Evolutionary conservation across 306 rosid genomes (phyloP).

Genomic region (Ormosia emarginata): DNA sequence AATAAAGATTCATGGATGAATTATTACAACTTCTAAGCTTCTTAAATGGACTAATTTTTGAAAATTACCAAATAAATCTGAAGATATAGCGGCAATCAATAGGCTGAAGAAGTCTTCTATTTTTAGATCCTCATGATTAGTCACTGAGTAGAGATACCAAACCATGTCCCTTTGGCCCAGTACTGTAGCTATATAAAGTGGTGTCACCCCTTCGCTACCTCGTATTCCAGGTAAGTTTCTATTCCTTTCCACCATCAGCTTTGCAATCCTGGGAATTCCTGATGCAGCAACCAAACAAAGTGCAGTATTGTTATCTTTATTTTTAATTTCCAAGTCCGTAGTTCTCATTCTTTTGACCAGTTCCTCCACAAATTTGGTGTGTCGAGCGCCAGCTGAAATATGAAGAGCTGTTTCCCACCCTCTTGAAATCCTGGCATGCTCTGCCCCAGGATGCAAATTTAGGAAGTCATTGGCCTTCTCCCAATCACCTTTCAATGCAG

Average conservation of each 20-base stretch:
- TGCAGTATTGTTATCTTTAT: constrained; percentile 16
- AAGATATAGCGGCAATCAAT: background rate
- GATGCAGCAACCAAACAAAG: constrained; percentile 15
- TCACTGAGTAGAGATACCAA: constrained; percentile 12
- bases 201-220: constrained; percentile 17
- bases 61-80: background rate
- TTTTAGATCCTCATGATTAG: background rate
- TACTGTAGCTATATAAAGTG: constrained; percentile 7
- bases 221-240: background rate
- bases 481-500: constrained; percentile 13
- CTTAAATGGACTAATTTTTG: background rate
- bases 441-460: constrained; percentile 12
- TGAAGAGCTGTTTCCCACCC: constrained; percentile 16
- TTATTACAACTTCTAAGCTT: background rate
- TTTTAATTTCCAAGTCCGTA: background rate
- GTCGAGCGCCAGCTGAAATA: constrained; percentile 3
- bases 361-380: constrained; percentile 2
- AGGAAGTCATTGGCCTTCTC: background rate
- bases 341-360: background rate
- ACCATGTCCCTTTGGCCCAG: constrained; percentile 13
- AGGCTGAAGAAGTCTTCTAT: constrained; percentile 9
- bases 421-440: constrained; percentile 8
- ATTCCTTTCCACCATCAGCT: constrained; percentile 8
- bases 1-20: background rate
- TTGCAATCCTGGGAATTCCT: constrained; percentile 4